These are phyloP conservation scores for Warburgia ugandensis DNA, from an alignment of 164 flowering plant species.

Conservation along the genomic window DNA sequence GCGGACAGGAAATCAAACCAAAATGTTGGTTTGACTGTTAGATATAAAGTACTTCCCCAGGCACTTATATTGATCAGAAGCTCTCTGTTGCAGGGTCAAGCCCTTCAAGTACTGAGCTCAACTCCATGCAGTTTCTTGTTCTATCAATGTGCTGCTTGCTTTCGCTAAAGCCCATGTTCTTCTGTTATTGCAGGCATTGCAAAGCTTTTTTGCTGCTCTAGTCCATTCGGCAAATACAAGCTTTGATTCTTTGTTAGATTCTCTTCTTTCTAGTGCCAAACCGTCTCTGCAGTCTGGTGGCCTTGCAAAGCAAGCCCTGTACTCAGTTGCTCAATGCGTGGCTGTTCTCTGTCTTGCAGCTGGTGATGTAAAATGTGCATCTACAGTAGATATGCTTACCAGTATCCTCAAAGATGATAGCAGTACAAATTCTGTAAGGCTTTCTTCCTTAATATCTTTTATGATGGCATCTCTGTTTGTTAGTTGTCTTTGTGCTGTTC, in stretches of 20 bases:
- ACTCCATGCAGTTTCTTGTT: conserved; percentile 1
- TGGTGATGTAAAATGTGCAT: conserved; percentile 79
- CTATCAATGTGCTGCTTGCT: not conserved
- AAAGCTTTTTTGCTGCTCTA: conserved; percentile 72
- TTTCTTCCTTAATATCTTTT: not conserved
- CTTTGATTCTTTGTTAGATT: conserved; percentile 78
- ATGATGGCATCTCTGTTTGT: not conserved
- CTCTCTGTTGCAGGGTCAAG: conserved; percentile 95
- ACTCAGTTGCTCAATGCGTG: conserved; percentile 94
- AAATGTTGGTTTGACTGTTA: conserved; percentile 71
- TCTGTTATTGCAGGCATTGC: conserved; percentile 63
- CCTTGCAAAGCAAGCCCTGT: conserved; percentile 85
- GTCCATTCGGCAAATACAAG: conserved; percentile 86
- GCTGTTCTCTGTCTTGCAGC: conserved; percentile 99
- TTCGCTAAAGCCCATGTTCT: not conserved
- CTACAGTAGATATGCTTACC: conserved; percentile 90
- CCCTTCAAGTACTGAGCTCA: conserved; percentile 55
- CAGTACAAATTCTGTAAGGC: conserved; percentile 62
- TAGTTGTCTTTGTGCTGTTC: not conserved
- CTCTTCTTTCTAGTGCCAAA: conserved; percentile 91
- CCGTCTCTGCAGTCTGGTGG: conserved; percentile 88
- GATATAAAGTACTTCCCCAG: conserved; percentile 91
- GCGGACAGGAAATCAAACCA: conserved; percentile 60
- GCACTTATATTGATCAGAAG: conserved; percentile 79
- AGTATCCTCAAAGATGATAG: conserved; percentile 72